phyloP scores from a whole-genome alignment of 192 early-diverging fungal genomes.

The Gorgonomyces haynaldii region DNA sequence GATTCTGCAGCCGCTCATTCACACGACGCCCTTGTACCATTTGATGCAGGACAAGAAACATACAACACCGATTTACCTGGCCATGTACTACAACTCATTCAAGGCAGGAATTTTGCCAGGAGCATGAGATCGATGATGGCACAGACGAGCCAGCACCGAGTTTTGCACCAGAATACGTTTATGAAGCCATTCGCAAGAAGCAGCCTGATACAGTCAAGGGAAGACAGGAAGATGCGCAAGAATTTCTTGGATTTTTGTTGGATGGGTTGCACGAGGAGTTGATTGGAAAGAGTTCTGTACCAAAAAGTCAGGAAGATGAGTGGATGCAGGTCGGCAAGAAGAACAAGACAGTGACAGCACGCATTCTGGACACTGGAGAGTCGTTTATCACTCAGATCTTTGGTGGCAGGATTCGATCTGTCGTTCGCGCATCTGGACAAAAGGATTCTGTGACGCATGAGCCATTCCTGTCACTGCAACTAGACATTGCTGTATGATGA shows the following conservation, averaged over 20 bases:
- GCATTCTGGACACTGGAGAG: slow-evolving; percentile 44
- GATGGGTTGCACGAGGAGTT: slow-evolving; percentile 92
- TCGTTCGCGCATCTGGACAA: slow-evolving; percentile 54
- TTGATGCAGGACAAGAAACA: slow-evolving; percentile 62
- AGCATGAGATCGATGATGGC: slow-evolving; percentile 31
- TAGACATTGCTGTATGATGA: slow-evolving; percentile 70
- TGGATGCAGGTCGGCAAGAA: slow-evolving; percentile 91
- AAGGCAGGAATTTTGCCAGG: slow-evolving; percentile 50
- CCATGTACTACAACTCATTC: slow-evolving; percentile 52
- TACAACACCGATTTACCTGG: slow-evolving; percentile 69
- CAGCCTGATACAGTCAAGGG: slow-evolving; percentile 75
- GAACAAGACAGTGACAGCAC: slow-evolving; percentile 59
- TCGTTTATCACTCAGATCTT: slow-evolving; percentile 84
- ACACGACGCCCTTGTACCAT: slow-evolving; percentile 89
- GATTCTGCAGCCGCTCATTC: slow-evolving; percentile 84
- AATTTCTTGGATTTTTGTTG: slow-evolving; percentile 85
- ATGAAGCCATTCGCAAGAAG: slow-evolving; percentile 68
- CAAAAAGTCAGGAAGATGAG: slow-evolving; percentile 27
- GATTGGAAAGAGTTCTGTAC: slow-evolving; percentile 8
- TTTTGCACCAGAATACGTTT: slow-evolving; percentile 90
- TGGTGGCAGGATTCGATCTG: slow-evolving; percentile 67
- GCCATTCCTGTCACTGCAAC: slow-evolving; percentile 75
- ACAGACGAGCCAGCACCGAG: slow-evolving; percentile 22
- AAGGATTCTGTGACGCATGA: slow-evolving; percentile 77
- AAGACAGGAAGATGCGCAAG: slow-evolving; percentile 94